phyloP scores from a whole-genome alignment of 805 yeast species.

The Priceomyces melissophilus region DNA sequence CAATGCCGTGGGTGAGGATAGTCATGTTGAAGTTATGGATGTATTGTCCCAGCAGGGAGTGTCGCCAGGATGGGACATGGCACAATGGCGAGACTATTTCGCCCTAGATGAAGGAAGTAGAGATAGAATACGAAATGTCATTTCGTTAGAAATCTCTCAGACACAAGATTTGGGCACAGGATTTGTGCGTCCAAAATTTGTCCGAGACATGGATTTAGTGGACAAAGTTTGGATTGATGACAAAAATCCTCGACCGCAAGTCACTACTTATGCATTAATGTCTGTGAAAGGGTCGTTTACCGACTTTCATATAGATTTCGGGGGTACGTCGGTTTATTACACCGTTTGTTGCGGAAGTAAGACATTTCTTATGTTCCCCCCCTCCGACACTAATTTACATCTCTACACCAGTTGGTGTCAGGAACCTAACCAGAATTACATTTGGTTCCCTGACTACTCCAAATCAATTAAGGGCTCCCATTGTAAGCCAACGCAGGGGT shows the following conservation, averaged over 20 bases:
- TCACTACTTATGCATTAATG: slow-evolving; percentile 80
- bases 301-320: slow-evolving; percentile 89
- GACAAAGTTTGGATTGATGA: slow-evolving; percentile 56
- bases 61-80: slow-evolving; percentile 63
- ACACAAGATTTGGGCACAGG: slow-evolving; percentile 42
- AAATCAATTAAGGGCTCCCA: slow-evolving; percentile 27
- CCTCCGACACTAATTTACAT: slow-evolving; percentile 58
- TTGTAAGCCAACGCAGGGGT: slow-evolving; percentile 37
- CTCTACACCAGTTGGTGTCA: slow-evolving; percentile 72
- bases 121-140: slow-evolving; percentile 73
- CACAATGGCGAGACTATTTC: slow-evolving; percentile 74
- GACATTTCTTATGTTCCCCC: slow-evolving; percentile 75
- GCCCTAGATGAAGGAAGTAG: slow-evolving; percentile 40
- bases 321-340: slow-evolving; percentile 89
- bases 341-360: slow-evolving; percentile 75
- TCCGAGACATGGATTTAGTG: slow-evolving; percentile 64
- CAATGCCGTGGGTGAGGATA: slow-evolving; percentile 58
- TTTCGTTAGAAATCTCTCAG: slow-evolving; percentile 73
- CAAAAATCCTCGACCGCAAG: slow-evolving; percentile 47
- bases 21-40: slow-evolving; percentile 80
- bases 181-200: slow-evolving; percentile 64
- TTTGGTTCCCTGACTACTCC: slow-evolving; percentile 60
- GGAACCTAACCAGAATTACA: slow-evolving; percentile 55
- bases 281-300: slow-evolving; percentile 78
- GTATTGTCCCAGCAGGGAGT: slow-evolving; percentile 73